Conservation (phyloP, 805 yeast genomes). For the Myxozyma vanderwaltii region DNA sequence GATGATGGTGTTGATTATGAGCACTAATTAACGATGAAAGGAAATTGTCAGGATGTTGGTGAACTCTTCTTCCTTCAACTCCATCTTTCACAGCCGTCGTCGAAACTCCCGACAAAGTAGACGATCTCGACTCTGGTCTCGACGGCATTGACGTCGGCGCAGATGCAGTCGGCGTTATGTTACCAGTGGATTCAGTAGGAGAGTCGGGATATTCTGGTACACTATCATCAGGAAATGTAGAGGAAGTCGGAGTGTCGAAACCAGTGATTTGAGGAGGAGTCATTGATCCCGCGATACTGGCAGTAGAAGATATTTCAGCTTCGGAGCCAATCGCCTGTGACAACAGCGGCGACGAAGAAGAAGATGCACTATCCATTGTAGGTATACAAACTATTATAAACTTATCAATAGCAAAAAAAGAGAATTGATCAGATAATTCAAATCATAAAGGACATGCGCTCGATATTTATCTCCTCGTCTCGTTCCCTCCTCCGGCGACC, state of each 20-base stretch:
- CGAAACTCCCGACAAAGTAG: constrained; percentile 63
- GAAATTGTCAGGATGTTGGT: constrained; percentile 8
- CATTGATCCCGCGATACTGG: background rate
- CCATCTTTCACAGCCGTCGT: constrained; percentile 78
- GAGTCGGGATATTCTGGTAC: constrained; percentile 15
- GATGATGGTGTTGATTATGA: constrained; percentile 4
- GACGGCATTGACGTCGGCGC: constrained; percentile 14
- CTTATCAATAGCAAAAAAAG: too few species aligned
- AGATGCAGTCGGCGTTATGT: background rate
- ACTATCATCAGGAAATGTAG: constrained; percentile 3
- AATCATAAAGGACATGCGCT: too few species aligned
- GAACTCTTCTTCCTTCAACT: constrained; percentile 58
- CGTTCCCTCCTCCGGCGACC: too few species aligned
- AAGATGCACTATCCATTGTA: background rate
- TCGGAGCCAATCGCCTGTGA: background rate
- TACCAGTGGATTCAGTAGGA: constrained; percentile 2
- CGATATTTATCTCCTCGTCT: too few species aligned
- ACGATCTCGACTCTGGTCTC: constrained; percentile 60
- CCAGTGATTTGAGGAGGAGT: constrained; percentile 16
- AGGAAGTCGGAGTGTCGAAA: constrained; percentile 12
- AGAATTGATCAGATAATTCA: too few species aligned
- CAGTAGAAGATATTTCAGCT: background rate
- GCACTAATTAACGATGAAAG: constrained; percentile 3
- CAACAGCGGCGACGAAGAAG: background rate
- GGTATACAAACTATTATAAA: too few species aligned